Conservation (phyloP, 148 eudicot species). For the Agrostemma githago region DNA sequence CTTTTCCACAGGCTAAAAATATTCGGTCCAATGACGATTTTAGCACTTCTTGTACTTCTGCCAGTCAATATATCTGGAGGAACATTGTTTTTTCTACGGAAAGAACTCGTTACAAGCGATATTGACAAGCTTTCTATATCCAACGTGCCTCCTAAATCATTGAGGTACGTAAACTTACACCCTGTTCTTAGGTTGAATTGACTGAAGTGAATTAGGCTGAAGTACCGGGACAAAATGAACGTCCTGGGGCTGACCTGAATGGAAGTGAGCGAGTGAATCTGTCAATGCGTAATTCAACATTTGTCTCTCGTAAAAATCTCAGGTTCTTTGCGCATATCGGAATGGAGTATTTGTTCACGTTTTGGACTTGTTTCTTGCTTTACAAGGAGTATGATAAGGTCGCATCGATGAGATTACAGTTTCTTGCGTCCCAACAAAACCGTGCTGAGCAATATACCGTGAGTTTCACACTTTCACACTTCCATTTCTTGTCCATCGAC, state of each 20-base stretch:
- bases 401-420: conserved; percentile 72
- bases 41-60: conserved; percentile 70
- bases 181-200: too few relatives aligned
- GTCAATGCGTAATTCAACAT: background rate
- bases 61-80: conserved; percentile 84
- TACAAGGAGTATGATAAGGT: conserved; percentile 79
- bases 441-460: conserved; percentile 89
- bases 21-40: conserved; percentile 62
- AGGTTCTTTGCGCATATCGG: conserved; percentile 87
- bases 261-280: background rate
- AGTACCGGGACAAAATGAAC: too few relatives aligned
- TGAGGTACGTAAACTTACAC: conserved; percentile 41
- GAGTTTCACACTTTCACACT: conserved; percentile 34
- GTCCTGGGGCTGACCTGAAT: too few relatives aligned
- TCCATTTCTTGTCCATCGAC: conserved; percentile 11
- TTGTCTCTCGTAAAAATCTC: conserved; percentile 24
- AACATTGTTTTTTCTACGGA: conserved; percentile 59
- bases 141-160: conserved; percentile 73
- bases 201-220: too few relatives aligned
- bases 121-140: conserved; percentile 98
- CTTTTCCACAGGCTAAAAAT: conserved; percentile 62
- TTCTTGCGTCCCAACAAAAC: conserved; percentile 71
- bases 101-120: conserved; percentile 72
- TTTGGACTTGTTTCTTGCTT: conserved; percentile 94
- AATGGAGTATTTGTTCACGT: conserved; percentile 79